These are phyloP conservation scores for Cyclocybe aegerita DNA, from an alignment of 768 basidiomycete species.

Conservation along the genomic window DNA sequence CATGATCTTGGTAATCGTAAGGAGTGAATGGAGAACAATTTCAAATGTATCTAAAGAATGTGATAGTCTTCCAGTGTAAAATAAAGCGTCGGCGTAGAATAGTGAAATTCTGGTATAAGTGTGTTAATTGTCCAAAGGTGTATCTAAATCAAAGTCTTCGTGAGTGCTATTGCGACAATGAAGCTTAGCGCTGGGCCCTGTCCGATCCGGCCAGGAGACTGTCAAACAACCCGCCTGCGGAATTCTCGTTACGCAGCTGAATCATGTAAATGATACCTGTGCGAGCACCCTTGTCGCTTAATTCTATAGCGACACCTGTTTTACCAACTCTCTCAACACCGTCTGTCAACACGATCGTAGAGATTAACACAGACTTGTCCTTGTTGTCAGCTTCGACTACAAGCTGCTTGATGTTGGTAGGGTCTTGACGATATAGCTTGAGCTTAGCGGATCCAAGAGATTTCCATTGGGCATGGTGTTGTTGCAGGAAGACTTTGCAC, in stretches of 20 bases:
- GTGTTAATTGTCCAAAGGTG: conserved; percentile 8
- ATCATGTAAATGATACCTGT: conserved; percentile 98
- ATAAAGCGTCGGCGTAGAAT: conserved; percentile 9
- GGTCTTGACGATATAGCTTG: conserved; percentile 81
- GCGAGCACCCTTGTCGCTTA: conserved; percentile 87
- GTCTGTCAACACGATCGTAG: conserved; percentile 93
- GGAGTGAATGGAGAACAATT: not conserved
- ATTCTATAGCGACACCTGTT: conserved; percentile 94
- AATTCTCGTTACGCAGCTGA: conserved; percentile 86
- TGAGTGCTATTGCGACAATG: too few species aligned
- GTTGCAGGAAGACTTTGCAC: conserved; percentile 96
- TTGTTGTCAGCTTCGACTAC: conserved; percentile 88
- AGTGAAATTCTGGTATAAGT: conserved; percentile 3
- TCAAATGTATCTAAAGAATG: conserved; percentile 9
- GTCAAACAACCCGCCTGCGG: conserved; percentile 83
- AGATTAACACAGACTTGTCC: conserved; percentile 78
- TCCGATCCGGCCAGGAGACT: conserved; percentile 87
- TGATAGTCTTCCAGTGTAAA: conserved; percentile 9
- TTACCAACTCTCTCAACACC: conserved; percentile 99
- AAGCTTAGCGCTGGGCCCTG: conserved; percentile 36
- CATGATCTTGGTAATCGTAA: not conserved
- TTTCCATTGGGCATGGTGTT: conserved; percentile 98
- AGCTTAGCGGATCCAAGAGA: conserved; percentile 85
- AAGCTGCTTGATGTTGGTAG: conserved; percentile 92
- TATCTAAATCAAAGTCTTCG: conserved; percentile 5